Percentiles rank a stretch among this genome's conserved stretches.
Conservation (phyloP, 305 asterid genomes). For the Rubia occidens region DNA sequence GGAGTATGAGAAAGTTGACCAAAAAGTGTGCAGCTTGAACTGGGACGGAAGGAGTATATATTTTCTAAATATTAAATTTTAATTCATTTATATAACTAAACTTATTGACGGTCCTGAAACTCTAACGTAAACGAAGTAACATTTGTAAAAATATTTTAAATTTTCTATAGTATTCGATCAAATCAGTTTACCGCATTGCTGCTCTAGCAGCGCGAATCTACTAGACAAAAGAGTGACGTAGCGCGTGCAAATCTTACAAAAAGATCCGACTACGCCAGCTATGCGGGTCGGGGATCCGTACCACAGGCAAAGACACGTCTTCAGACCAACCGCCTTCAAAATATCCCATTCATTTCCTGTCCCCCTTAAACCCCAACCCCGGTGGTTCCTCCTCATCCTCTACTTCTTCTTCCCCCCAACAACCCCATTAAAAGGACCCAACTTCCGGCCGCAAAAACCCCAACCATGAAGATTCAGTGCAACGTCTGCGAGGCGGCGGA, state of each 20-base stretch:
- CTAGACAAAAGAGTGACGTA: background rate
- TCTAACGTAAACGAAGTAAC: too few species aligned
- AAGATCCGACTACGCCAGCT: constrained; percentile 12
- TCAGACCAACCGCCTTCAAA: constrained; percentile 15
- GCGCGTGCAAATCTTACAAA: constrained; percentile 10
- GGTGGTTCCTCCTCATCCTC: background rate
- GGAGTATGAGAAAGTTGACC: too few species aligned
- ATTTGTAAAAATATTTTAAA: too few species aligned
- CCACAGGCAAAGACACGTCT: constrained; percentile 7
- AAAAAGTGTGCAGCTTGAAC: too few species aligned
- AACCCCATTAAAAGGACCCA: background rate
- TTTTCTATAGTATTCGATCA: too few species aligned
- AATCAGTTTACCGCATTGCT: too few species aligned
- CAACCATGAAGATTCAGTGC: constrained; percentile 80
- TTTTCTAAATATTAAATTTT: too few species aligned
- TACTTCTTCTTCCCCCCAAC: background rate
- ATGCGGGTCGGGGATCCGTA: constrained; percentile 16
- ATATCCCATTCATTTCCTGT: constrained; percentile 4
- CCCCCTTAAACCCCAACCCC: constrained; percentile 5
- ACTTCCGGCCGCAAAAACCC: background rate
- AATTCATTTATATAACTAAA: too few species aligned
- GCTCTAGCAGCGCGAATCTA: background rate
- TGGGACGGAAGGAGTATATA: too few species aligned
- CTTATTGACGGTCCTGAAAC: too few species aligned
- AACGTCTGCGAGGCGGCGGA: constrained; percentile 78